Evolutionary conservation across 352 stramenopile genomes (phyloP), one percentile per base, ranked within the genome.

Genomic region (Phytophthora colocasiae): DNA sequence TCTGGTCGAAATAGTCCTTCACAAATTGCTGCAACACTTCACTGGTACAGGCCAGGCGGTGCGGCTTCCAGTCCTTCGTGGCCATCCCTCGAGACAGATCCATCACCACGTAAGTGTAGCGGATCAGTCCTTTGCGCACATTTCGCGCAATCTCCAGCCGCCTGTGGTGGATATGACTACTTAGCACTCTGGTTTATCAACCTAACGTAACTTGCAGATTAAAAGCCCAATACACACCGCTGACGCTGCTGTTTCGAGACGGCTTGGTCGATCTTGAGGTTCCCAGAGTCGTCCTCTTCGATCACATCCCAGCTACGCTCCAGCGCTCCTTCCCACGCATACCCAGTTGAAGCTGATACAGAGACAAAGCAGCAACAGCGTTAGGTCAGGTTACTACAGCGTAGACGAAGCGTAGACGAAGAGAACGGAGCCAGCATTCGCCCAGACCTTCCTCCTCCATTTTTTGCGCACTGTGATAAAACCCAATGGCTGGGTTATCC

Each of bases 1-100:
- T 98, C 66, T 98, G 91, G 71, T 98, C 93, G 52, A 98, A 98
- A 66, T 96, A 98, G 69, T 97, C 86, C 54, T 88, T 88, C 1
- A 97, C 78, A 40, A 97, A 97, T 50, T 95, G 78, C 66, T 95
- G 83, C 54, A 96, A 54, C 44, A 90, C 84, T 10, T 85, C 71
- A 54, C 79, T 87, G 26, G 82, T 69, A 51, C 85, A 91, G 15
- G 71, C 80, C 5, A 93, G 64, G 6, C 88, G 88, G 62, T 95
- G 85, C 14, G 88, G 88, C 66, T 95, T 95, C 87, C 84, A 96
- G 78, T 96, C 89, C 57, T 96, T 96, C 6, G 58, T 69, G n/a
- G 81, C 80, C 84, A 96, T 94, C 41, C 89, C 85, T n/a, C 87
- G 83, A 27, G 89, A 95, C 47, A 96, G 70, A 66, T 96, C 89